phyloP scores from a whole-genome alignment of 1,284 basidiomycete species.

The Pseudozyma sp. region DNA sequence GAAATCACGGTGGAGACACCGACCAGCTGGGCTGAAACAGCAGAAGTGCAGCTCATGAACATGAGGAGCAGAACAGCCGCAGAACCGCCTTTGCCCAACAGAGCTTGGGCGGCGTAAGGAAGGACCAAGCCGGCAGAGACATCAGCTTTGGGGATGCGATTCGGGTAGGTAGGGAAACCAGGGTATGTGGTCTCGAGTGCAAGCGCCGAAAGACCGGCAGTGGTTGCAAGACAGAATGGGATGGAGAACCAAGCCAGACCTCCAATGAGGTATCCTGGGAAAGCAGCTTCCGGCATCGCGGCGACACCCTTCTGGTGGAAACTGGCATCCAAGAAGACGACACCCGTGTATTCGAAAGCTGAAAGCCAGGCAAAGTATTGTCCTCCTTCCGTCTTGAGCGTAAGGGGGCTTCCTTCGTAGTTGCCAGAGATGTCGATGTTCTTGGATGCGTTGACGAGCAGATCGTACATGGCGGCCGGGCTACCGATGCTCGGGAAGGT shows the following conservation, averaged over 20 bases:
- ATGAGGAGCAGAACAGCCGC: conserved; percentile 57
- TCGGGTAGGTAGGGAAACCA: conserved; percentile 59
- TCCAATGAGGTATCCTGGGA: conserved; percentile 61
- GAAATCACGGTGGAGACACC: conserved; percentile 54
- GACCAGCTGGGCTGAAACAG: conserved; percentile 57
- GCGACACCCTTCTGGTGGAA: conserved; percentile 63
- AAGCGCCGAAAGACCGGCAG: conserved; percentile 56
- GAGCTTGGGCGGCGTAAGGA: conserved; percentile 59
- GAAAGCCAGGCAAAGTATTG: conserved; percentile 56
- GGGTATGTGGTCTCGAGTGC: conserved; percentile 58
- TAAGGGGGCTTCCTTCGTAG: conserved; percentile 48
- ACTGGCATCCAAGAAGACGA: conserved; percentile 53
- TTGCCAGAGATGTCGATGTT: conserved; percentile 43
- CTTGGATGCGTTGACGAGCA: conserved; percentile 29
- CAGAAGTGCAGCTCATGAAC: conserved; percentile 64
- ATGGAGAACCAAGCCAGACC: conserved; percentile 61
- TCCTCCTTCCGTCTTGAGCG: conserved; percentile 55
- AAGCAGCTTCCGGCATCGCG: conserved; percentile 53
- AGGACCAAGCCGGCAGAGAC: conserved; percentile 60
- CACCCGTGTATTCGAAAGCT: conserved; percentile 59
- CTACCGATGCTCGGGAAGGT: conserved; percentile 56
- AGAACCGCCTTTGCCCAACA: conserved; percentile 57
- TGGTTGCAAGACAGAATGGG: conserved; percentile 59
- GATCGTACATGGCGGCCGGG: conserved; percentile 54
- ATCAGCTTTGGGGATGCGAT: conserved; percentile 47